Conservation (phyloP, 768 basidiomycete species). For the Calocybe cyanea region DNA sequence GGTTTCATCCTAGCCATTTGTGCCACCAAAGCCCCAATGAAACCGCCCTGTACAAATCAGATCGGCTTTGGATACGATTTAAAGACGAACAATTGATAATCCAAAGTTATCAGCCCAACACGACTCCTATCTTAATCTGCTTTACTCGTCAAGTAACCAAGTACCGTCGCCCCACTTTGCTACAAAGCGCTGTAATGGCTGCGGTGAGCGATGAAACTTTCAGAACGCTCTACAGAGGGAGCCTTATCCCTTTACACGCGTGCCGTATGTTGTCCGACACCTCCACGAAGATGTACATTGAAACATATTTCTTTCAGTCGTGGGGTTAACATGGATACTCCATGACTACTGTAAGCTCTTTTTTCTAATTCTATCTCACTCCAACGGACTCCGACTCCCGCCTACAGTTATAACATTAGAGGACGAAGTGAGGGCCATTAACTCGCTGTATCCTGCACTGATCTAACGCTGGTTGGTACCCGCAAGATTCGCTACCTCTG, state of each 20-base stretch:
- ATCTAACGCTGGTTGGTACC: not conserved
- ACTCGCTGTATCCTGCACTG: not conserved
- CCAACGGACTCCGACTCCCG: not conserved
- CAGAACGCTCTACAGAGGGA: not conserved
- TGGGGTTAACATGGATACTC: slow-evolving; percentile 33
- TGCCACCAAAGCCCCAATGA: too few relatives aligned
- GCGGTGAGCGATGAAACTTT: not conserved
- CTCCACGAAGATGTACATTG: not conserved
- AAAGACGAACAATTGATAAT: too few relatives aligned
- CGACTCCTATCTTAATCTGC: too few relatives aligned
- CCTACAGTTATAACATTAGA: slow-evolving; percentile 30
- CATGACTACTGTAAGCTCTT: slow-evolving; percentile 35
- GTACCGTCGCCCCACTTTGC: too few relatives aligned
- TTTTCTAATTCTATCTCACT: not conserved
- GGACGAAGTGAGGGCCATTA: slow-evolving; percentile 23
- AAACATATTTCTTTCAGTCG: slow-evolving; percentile 16
- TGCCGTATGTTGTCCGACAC: not conserved
- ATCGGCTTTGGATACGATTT: too few relatives aligned
- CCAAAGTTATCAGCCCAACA: too few relatives aligned
- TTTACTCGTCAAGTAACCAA: too few relatives aligned
- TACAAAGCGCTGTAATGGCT: too few relatives aligned
- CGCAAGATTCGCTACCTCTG: slow-evolving; percentile 34
- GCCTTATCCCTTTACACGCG: not conserved
- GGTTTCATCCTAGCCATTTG: too few relatives aligned
- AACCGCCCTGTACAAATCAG: too few relatives aligned